phyloP scores from a whole-genome alignment of 768 basidiomycete genomes.

The Strobilomyces confusus region DNA sequence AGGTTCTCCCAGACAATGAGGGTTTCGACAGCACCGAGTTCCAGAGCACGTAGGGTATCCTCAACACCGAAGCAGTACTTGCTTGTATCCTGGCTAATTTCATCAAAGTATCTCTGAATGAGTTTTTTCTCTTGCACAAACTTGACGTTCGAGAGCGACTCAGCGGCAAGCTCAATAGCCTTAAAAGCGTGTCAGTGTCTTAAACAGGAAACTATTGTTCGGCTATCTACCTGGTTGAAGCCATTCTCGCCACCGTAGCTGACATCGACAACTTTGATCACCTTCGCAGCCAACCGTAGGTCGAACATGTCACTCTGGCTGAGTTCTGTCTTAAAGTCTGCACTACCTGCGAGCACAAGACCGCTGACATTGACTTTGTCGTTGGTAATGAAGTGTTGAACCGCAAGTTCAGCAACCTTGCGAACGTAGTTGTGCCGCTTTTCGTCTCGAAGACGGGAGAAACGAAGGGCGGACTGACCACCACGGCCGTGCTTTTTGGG shows the following conservation, averaged over 20 bases:
- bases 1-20: conserved; percentile 98
- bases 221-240: conserved; percentile 83
- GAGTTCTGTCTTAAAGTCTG: conserved; percentile 98
- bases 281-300: conserved; percentile 76
- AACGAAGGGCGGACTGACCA: conserved; percentile 99
- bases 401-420: conserved; percentile 95
- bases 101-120: conserved; percentile 98
- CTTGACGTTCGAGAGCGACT: conserved; percentile 96
- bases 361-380: conserved; percentile 99
- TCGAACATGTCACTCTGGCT: conserved; percentile 97
- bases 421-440: conserved; percentile 99
- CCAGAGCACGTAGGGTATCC: conserved; percentile 93
- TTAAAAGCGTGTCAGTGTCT: conserved; percentile 25
- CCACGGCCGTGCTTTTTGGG: conserved; percentile 99
- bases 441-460: conserved; percentile 98
- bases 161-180: conserved; percentile 96
- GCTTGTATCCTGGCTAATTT: conserved; percentile 95
- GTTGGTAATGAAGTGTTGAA: conserved; percentile 95
- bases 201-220: background rate
- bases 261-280: conserved; percentile 98
- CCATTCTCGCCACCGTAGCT: conserved; percentile 99
- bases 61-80: conserved; percentile 98
- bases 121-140: conserved; percentile 99
- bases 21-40: conserved; percentile 95
- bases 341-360: conserved; percentile 91